phyloP scores from a whole-genome alignment of 345 rosid species.

The Eucalyptus caleyi region DNA sequence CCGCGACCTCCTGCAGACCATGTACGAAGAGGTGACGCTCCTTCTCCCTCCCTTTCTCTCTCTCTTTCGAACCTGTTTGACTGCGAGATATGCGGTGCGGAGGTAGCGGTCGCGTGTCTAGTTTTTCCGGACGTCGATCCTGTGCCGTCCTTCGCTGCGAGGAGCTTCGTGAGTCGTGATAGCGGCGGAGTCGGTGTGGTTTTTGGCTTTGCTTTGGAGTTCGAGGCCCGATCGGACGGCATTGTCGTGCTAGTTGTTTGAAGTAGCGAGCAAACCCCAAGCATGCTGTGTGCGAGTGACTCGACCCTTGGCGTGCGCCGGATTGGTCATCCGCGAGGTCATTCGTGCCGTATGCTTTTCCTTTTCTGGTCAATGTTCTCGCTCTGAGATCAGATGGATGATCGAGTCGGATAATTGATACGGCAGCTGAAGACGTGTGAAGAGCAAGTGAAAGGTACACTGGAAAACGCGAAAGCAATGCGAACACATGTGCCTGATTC shows the following conservation, averaged over 20 bases:
- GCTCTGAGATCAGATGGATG: neutral
- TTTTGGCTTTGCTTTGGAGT: neutral
- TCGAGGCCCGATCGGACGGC: neutral
- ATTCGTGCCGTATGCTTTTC: neutral
- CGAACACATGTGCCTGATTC: neutral
- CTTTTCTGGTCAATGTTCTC: neutral
- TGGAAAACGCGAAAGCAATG: neutral
- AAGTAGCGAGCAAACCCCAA: neutral
- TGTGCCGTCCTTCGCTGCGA: neutral
- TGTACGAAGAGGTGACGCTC: neutral
- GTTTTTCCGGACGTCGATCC: neutral
- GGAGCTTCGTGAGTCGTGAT: neutral
- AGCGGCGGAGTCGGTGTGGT: neutral
- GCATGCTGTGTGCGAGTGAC: neutral
- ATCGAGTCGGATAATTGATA: neutral
- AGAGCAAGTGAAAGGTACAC: neutral
- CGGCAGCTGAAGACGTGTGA: neutral
- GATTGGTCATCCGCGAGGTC: neutral
- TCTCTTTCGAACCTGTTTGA: neutral
- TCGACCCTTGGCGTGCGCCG: neutral
- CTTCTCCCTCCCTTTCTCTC: neutral
- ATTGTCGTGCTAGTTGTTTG: neutral
- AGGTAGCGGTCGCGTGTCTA: neutral
- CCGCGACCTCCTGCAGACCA: neutral
- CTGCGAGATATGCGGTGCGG: neutral